phyloP scores from a whole-genome alignment of 139 green algal genomes.

The Auxenochlorella protothecoides region DNA sequence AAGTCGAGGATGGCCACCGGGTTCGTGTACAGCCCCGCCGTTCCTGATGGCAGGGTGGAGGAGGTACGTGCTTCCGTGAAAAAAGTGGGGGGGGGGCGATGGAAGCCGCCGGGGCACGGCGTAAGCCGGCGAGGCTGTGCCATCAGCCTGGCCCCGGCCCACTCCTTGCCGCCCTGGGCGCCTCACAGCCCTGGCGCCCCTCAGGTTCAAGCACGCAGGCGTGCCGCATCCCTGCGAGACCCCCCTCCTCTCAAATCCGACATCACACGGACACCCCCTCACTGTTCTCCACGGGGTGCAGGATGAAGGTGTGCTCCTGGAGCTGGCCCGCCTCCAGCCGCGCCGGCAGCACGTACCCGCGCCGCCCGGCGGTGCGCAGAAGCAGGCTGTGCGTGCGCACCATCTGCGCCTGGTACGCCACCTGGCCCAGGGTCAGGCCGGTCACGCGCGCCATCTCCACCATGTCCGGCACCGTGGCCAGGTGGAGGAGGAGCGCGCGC shows the following conservation, averaged over 20 bases:
- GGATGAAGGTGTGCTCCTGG: slow-evolving; percentile 51
- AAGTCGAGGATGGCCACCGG: slow-evolving; percentile 70
- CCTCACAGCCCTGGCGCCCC: too few relatives aligned
- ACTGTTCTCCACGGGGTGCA: slow-evolving; percentile 60
- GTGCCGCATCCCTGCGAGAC: too few relatives aligned
- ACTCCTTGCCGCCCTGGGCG: too few relatives aligned
- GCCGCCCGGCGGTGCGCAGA: slow-evolving; percentile 42
- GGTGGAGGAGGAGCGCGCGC: slow-evolving; percentile 34
- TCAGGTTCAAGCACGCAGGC: too few relatives aligned
- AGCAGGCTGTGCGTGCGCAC: slow-evolving; percentile 57
- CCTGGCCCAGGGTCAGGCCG: slow-evolving; percentile 56
- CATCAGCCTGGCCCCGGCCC: too few relatives aligned
- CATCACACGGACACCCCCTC: background rate
- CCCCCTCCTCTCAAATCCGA: too few relatives aligned
- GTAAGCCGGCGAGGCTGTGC: too few relatives aligned
- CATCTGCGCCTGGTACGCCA: slow-evolving; percentile 72
- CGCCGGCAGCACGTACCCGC: slow-evolving; percentile 37
- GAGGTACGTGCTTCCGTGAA: background rate
- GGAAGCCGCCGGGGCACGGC: background rate
- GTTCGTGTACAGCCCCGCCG: slow-evolving; percentile 43
- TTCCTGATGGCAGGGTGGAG: slow-evolving; percentile 5
- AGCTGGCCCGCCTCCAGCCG: slow-evolving; percentile 32
- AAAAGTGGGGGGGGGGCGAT: background rate
- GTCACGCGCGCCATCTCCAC: slow-evolving; percentile 74
- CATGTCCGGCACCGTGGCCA: slow-evolving; percentile 60